Conservation (phyloP, 495 filamentous ascomycete genomes). For the Podospora didyma region DNA sequence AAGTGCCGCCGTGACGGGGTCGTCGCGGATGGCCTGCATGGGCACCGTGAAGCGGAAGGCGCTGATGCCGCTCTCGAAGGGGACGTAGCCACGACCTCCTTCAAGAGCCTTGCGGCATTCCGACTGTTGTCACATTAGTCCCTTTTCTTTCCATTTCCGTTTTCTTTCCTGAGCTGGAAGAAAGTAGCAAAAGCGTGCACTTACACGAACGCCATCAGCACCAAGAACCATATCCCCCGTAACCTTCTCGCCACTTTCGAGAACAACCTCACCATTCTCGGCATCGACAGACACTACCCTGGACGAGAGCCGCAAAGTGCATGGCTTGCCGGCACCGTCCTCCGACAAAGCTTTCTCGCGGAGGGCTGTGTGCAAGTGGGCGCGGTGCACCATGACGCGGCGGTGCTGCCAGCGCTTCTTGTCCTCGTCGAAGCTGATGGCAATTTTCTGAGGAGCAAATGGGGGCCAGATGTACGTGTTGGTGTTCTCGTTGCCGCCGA, state of each 20-base stretch:
- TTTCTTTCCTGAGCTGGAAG: no score
- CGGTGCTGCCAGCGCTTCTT: slow-evolving; percentile 2
- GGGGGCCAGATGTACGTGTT: not conserved
- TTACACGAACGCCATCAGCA: no score
- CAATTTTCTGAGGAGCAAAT: not conserved
- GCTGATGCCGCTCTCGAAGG: slow-evolving; percentile 1
- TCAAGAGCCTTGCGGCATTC: not conserved
- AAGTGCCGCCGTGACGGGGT: not conserved
- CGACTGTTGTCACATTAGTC: no score
- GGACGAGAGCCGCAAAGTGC: not conserved
- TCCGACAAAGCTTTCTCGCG: not conserved
- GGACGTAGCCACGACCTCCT: not conserved
- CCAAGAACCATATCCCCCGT: no score
- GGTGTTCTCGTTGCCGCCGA: not conserved
- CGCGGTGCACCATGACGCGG: slow-evolving; percentile 3
- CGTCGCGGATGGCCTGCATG: not conserved
- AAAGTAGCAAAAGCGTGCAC: no score
- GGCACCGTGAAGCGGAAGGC: slow-evolving; percentile 1
- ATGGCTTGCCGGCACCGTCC: not conserved
- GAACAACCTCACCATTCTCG: not conserved
- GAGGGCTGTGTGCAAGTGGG: not conserved
- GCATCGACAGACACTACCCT: not conserved
- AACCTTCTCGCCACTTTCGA: no score
- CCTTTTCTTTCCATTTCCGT: no score
- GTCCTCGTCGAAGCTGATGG: not conserved